Evolutionary conservation across 768 basidiomycete species (phyloP).

Genomic region (Fomitopsis pulvina): DNA sequence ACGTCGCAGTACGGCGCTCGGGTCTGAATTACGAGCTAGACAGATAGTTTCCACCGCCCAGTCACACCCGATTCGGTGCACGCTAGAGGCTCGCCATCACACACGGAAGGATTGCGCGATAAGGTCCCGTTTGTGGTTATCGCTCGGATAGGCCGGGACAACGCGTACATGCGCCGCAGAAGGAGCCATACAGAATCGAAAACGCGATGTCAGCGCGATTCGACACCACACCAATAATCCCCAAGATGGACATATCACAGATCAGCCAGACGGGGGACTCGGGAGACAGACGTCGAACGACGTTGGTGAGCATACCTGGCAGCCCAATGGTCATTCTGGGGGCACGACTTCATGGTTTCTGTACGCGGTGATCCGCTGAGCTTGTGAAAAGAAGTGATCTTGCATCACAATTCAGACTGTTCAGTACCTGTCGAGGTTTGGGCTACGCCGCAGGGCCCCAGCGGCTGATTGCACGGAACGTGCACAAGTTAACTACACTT

Average conservation of each 20-base stretch:
- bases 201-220: slow-evolving; percentile 32
- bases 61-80: slow-evolving; percentile 9
- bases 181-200: slow-evolving; percentile 39
- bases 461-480: too few species aligned
- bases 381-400: too few species aligned
- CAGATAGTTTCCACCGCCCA: neutral
- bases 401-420: too few species aligned
- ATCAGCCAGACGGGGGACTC: slow-evolving; percentile 26
- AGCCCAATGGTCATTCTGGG: too few species aligned
- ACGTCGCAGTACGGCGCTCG: too few species aligned
- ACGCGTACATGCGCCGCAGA: slow-evolving; percentile 34
- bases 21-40: too few species aligned
- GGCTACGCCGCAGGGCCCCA: too few species aligned
- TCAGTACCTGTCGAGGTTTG: too few species aligned
- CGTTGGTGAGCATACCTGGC: slow-evolving; percentile 48
- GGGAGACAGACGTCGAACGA: slow-evolving; percentile 36
- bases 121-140: neutral
- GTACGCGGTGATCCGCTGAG: too few species aligned
- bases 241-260: slow-evolving; percentile 32
- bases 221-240: slow-evolving; percentile 28
- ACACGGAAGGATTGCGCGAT: slow-evolving; percentile 11
- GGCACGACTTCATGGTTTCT: too few species aligned
- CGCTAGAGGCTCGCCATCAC: slow-evolving; percentile 6
- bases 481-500: too few species aligned
- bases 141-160: neutral